Evolutionary conservation across 2,329 filamentous ascomycete species (phyloP).

Genomic region (Akanthomyces lecanii): DNA sequence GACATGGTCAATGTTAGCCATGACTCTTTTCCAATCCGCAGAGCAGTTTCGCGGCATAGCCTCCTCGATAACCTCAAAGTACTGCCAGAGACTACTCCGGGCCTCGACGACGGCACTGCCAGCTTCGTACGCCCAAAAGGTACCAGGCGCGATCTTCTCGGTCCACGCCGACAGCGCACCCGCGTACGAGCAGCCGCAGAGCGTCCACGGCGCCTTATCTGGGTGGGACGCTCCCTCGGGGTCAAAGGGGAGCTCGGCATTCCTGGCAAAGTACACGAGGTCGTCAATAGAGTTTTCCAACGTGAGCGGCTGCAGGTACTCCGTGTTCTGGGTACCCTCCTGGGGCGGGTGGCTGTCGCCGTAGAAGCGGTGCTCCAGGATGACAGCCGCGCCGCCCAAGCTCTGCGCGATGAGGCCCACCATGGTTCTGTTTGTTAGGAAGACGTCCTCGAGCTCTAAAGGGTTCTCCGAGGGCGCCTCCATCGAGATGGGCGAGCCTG

Average conservation of each 20-base stretch:
- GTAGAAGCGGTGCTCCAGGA: constrained; percentile 78
- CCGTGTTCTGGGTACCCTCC: constrained; percentile 49
- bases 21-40: constrained; percentile 51
- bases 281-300: constrained; percentile 76
- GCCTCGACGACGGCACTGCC: constrained; percentile 73
- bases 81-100: constrained; percentile 67
- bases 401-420: constrained; percentile 61
- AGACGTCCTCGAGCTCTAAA: constrained; percentile 53
- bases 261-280: constrained; percentile 68
- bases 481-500: constrained; percentile 73
- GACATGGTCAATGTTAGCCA: constrained; percentile 44
- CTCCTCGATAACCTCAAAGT: constrained; percentile 41
- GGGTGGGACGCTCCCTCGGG: constrained; percentile 60
- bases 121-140: constrained; percentile 71
- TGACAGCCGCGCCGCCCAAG: constrained; percentile 66
- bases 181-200: constrained; percentile 75
- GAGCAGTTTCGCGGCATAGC: constrained; percentile 57
- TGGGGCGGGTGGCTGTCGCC: constrained; percentile 63
- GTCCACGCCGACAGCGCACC: constrained; percentile 72
- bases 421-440: constrained; percentile 64
- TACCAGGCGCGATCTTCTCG: constrained; percentile 66
- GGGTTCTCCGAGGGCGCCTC: constrained; percentile 60
- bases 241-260: constrained; percentile 65
- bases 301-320: constrained; percentile 70
- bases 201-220: constrained; percentile 63